phyloP scores from a whole-genome alignment of 108 stramenopile species.

The Nannochloropsis oceanica region DNA sequence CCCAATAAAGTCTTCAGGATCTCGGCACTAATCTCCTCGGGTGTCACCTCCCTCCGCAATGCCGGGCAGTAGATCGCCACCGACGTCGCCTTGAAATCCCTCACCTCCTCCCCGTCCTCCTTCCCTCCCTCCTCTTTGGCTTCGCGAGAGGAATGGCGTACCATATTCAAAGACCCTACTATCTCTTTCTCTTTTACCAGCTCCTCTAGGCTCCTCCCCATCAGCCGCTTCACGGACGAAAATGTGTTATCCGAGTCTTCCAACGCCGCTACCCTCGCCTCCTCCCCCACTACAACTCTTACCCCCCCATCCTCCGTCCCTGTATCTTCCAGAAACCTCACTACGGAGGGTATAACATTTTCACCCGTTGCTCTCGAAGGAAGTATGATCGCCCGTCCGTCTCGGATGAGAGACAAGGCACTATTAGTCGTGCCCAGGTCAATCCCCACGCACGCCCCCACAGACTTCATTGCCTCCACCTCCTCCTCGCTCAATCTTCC shows the following conservation, averaged over 20 bases:
- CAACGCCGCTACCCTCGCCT: background rate
- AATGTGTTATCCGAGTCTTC: constrained; percentile 15
- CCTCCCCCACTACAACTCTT: constrained; percentile 16
- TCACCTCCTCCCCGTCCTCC: background rate
- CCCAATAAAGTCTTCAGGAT: constrained; percentile 48
- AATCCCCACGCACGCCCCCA: constrained; percentile 50
- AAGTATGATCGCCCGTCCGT: constrained; percentile 35
- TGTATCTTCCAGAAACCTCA: constrained; percentile 20
- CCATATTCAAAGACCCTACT: constrained; percentile 5
- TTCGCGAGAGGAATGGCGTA: background rate
- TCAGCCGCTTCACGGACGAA: constrained; percentile 34
- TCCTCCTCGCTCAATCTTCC: background rate
- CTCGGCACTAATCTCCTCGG: constrained; percentile 59
- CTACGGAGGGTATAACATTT: constrained; percentile 54
- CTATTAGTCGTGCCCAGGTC: constrained; percentile 82
- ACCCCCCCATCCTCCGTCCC: background rate
- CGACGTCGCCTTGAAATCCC: background rate
- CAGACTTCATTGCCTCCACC: background rate
- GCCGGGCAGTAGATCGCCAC: background rate
- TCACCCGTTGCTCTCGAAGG: constrained; percentile 23
- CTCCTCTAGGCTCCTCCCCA: constrained; percentile 25
- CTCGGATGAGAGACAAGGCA: constrained; percentile 58
- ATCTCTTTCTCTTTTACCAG: constrained; percentile 11
- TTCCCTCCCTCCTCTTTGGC: background rate
- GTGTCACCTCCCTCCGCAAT: constrained; percentile 6